phyloP scores from a whole-genome alignment of 371 early-diverging fungal genomes.

The Blastocladiella emersonii region DNA sequence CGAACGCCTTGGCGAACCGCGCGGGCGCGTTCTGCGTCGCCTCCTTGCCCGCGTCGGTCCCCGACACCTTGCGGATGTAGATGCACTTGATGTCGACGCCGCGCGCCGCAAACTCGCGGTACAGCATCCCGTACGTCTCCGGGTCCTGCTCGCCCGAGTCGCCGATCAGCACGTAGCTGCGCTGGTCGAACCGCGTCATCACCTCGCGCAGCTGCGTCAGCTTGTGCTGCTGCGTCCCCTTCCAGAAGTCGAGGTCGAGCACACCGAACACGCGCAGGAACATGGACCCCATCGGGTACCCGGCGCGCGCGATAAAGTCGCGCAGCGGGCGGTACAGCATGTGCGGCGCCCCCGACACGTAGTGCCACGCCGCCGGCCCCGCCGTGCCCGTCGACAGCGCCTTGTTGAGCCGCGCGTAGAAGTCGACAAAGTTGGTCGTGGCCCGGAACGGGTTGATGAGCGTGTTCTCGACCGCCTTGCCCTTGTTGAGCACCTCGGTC shows the following conservation, averaged over 20 bases:
- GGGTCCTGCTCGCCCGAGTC: slow-evolving; percentile 5
- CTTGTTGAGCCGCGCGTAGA: neutral
- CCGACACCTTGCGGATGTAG: neutral
- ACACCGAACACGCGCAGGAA: neutral
- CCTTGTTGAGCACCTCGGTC: neutral
- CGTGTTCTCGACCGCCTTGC: slow-evolving; percentile 3
- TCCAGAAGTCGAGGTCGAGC: neutral
- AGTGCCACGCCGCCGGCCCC: neutral
- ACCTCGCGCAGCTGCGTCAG: neutral
- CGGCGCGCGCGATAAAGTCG: neutral
- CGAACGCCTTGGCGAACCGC: neutral
- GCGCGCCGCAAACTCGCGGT: neutral
- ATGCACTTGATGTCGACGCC: slow-evolving; percentile 2
- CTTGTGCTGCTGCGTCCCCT: neutral
- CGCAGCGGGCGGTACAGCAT: neutral
- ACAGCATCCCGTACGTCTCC: neutral
- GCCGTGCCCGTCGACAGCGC: neutral
- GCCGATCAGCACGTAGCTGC: neutral
- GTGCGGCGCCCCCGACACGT: neutral
- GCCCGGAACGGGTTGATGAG: neutral
- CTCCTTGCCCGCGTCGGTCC: neutral
- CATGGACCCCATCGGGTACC: neutral
- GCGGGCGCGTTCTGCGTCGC: neutral
- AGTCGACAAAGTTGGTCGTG: neutral
- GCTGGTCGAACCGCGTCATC: neutral